A percentile compares a stretch with the other conserved stretches of the same genome.
phyloP scores from a whole-genome alignment of 2,329 filamentous ascomycete species.

The Hypoxylon sp. region DNA sequence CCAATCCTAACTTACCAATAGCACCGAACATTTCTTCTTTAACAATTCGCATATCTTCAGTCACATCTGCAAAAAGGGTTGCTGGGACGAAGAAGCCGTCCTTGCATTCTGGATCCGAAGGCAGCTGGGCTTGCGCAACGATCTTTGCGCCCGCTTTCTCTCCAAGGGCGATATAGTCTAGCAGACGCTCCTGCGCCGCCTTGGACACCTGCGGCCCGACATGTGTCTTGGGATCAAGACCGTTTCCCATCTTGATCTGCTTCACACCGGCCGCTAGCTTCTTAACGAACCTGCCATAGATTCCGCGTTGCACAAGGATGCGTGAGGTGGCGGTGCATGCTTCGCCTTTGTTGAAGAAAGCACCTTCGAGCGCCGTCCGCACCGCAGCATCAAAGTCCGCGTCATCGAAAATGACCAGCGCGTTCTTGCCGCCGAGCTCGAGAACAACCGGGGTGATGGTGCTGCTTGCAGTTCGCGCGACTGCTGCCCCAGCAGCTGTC shows the following conservation, averaged over 20 bases:
- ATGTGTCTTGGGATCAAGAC: constrained; percentile 82
- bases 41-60: constrained; percentile 87
- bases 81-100: constrained; percentile 87
- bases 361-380: constrained; percentile 79
- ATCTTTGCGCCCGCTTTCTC: constrained; percentile 71
- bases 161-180: constrained; percentile 80
- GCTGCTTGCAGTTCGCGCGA: constrained; percentile 75
- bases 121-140: constrained; percentile 68
- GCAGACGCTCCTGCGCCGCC: constrained; percentile 87
- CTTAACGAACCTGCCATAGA: constrained; percentile 87
- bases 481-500: constrained; percentile 63
- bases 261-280: constrained; percentile 68
- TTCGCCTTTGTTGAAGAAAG: constrained; percentile 75
- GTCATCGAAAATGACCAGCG: constrained; percentile 83
- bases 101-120: constrained; percentile 76
- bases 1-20: constrained; percentile 65
- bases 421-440: constrained; percentile 83
- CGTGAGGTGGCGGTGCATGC: constrained; percentile 81
- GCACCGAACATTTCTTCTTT: constrained; percentile 93
- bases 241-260: constrained; percentile 84
- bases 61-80: constrained; percentile 87
- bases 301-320: constrained; percentile 85
- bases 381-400: constrained; percentile 82
- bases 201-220: constrained; percentile 87
- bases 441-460: constrained; percentile 86